These are phyloP conservation scores for Tetradesmus obliquus DNA, from an alignment of 139 green algal species.

Conservation along the genomic window DNA sequence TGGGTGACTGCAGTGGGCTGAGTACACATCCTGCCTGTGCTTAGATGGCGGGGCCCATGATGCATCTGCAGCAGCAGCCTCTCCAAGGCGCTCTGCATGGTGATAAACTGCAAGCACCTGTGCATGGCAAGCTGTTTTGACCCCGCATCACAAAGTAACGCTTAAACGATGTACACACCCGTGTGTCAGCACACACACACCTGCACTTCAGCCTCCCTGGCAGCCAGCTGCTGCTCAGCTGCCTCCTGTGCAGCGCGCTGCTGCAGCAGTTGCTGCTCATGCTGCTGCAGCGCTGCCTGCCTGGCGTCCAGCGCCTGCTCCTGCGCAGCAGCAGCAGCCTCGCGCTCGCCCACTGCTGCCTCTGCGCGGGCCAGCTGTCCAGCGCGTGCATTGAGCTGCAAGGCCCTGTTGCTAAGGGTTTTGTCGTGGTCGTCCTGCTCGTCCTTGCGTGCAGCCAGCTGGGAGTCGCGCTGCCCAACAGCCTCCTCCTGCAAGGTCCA, in stretches of 20 bases:
- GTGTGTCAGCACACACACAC: neutral
- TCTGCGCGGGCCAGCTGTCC: conserved; percentile 11
- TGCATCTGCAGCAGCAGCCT: too few species aligned
- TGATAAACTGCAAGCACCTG: neutral
- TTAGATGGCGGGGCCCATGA: too few species aligned
- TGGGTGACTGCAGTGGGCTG: too few species aligned
- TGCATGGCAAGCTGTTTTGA: neutral
- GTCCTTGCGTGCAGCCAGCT: neutral
- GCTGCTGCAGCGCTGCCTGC: neutral
- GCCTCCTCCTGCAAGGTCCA: neutral
- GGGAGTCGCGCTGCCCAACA: neutral
- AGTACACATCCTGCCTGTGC: too few species aligned
- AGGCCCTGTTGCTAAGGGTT: neutral
- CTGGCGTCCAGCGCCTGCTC: neutral
- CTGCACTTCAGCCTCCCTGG: conserved; percentile 10
- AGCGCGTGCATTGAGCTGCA: conserved; percentile 5
- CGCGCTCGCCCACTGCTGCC: neutral
- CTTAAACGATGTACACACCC: neutral
- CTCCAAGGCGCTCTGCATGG: too few species aligned
- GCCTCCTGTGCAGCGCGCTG: neutral
- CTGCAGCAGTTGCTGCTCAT: neutral
- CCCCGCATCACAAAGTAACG: too few species aligned
- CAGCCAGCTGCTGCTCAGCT: neutral
- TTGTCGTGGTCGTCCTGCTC: conserved; percentile 18
- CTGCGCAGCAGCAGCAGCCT: neutral